phyloP scores from a whole-genome alignment of 2,329 filamentous ascomycete species.

The Passalora sequoiae region DNA sequence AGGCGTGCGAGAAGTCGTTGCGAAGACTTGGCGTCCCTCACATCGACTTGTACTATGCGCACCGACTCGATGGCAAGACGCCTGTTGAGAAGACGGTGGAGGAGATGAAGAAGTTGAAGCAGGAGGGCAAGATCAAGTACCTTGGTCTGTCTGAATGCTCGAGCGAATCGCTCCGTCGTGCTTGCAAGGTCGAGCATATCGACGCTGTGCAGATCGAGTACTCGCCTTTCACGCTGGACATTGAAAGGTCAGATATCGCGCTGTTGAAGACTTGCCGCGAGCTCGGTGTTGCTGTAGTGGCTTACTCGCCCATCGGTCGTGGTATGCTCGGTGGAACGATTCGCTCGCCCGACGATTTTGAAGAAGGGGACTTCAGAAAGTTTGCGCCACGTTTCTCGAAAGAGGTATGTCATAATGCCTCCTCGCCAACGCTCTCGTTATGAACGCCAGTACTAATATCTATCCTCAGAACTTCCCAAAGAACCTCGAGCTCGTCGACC shows the following conservation, averaged over 20 bases:
- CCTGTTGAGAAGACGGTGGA: slow-evolving; percentile 47
- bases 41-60: slow-evolving; percentile 43
- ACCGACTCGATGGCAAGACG: slow-evolving; percentile 41
- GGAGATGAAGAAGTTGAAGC: slow-evolving; percentile 46
- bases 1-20: slow-evolving; percentile 39
- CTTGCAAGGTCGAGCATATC: slow-evolving; percentile 48
- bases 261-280: slow-evolving; percentile 54
- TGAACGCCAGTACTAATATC: background rate
- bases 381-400: slow-evolving; percentile 46
- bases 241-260: slow-evolving; percentile 49
- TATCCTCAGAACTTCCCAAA: slow-evolving; percentile 45
- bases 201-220: slow-evolving; percentile 51
- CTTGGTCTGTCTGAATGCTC: slow-evolving; percentile 53
- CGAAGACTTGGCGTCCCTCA: slow-evolving; percentile 36
- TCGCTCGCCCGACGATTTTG: slow-evolving; percentile 45
- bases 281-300: slow-evolving; percentile 53
- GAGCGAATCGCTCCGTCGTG: slow-evolving; percentile 48
- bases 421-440: background rate
- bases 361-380: slow-evolving; percentile 46
- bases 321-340: slow-evolving; percentile 53
- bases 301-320: slow-evolving; percentile 56
- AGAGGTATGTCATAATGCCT: slow-evolving; percentile 33
- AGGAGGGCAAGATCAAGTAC: slow-evolving; percentile 54
- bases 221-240: slow-evolving; percentile 50
- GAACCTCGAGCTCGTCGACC: slow-evolving; percentile 52